Evolutionary conservation across 2,329 filamentous ascomycete genomes (phyloP).

Genomic region (Atkinsonella hypoxylon): DNA sequence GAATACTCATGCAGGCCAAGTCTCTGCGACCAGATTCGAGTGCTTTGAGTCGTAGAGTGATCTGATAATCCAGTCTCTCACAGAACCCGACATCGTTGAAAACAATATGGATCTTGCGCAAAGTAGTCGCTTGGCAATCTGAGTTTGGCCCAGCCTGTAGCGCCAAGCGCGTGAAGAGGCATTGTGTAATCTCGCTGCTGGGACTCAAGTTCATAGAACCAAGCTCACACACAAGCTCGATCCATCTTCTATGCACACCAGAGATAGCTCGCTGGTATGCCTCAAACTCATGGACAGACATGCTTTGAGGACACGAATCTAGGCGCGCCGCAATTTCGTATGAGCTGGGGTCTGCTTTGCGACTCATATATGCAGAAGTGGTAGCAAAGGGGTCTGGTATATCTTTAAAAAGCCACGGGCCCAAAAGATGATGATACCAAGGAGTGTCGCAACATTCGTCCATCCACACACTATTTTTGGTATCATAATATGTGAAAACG

Average conservation of each 20-base stretch:
- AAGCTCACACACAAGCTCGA: slow-evolving; percentile 35
- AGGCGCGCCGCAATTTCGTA: slow-evolving; percentile 41
- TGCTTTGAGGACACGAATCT: slow-evolving; percentile 29
- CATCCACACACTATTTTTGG: slow-evolving; percentile 6
- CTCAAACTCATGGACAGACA: slow-evolving; percentile 40
- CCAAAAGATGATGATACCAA: slow-evolving; percentile 11
- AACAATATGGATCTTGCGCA: slow-evolving; percentile 35
- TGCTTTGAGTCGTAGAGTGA: slow-evolving; percentile 28
- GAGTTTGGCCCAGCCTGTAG: slow-evolving; percentile 41
- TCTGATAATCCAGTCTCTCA: slow-evolving; percentile 30
- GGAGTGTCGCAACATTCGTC: slow-evolving; percentile 2
- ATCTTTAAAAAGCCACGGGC: slow-evolving; percentile 13
- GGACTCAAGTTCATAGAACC: slow-evolving; percentile 47
- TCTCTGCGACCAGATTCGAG: slow-evolving; percentile 49
- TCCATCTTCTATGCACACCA: slow-evolving; percentile 36
- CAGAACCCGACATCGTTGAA: slow-evolving; percentile 42
- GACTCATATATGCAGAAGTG: slow-evolving; percentile 9
- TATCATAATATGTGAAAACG: slow-evolving; percentile 11
- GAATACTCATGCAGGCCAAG: slow-evolving; percentile 40
- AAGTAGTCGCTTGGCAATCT: slow-evolving; percentile 12
- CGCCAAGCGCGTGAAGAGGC: slow-evolving; percentile 38
- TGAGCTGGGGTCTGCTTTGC: slow-evolving; percentile 30
- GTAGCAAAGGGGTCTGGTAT: slow-evolving; percentile 9
- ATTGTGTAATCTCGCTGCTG: slow-evolving; percentile 36
- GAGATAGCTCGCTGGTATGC: slow-evolving; percentile 36